Evolutionary conservation across 78 protist genomes (phyloP).

Genomic region (Creolimax fragrantissima): DNA sequence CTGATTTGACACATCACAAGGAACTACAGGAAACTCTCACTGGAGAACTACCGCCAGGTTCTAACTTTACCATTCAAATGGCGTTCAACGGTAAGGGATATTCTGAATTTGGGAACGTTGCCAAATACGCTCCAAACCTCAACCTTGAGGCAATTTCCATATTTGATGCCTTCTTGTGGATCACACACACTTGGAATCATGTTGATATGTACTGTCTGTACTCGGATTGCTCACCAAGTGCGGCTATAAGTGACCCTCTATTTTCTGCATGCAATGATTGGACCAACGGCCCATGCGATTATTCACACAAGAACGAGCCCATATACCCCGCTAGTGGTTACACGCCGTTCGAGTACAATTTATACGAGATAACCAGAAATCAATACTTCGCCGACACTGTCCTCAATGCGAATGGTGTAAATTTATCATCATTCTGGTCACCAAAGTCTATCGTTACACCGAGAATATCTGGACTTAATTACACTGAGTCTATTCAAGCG

Average conservation of each 20-base stretch:
- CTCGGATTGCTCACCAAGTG: background rate
- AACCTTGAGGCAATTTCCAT: too few species aligned
- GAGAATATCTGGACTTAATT: slow-evolving; percentile 6
- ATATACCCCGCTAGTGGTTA: background rate
- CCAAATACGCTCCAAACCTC: background rate
- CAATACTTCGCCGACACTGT: background rate
- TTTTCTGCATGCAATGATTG: background rate
- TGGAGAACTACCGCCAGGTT: background rate
- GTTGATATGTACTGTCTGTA: slow-evolving; percentile 12
- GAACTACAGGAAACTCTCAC: background rate
- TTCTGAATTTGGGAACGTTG: background rate
- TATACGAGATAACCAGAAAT: background rate
- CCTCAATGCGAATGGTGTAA: background rate
- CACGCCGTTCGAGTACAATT: background rate
- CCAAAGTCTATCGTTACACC: background rate
- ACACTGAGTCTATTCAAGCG: background rate
- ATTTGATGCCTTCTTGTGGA: slow-evolving; percentile 8
- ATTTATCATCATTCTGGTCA: background rate
- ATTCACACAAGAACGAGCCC: background rate
- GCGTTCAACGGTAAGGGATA: background rate
- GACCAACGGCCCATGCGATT: background rate
- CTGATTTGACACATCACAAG: background rate
- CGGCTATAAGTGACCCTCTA: background rate
- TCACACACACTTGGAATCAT: slow-evolving; percentile 16
- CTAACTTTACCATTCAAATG: background rate